phyloP scores from a whole-genome alignment of 2,329 filamentous ascomycete species.

The Fonsecaea pugnacius region DNA sequence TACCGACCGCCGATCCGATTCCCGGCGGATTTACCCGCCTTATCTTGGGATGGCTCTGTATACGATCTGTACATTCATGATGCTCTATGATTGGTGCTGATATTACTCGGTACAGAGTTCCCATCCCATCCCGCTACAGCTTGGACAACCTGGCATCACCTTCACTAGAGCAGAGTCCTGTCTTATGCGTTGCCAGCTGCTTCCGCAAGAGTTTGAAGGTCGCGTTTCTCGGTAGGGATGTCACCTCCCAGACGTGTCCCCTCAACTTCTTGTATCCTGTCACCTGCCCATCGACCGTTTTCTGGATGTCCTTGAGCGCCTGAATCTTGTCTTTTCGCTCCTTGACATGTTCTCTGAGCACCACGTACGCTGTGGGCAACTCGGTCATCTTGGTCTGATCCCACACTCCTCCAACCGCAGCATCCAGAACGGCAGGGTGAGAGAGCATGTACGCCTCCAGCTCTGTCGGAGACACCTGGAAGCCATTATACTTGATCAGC shows the following conservation, averaged over 20 bases:
- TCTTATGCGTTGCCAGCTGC: constrained; percentile 17
- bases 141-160: neutral
- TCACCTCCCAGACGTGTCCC: constrained; percentile 19
- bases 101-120: neutral
- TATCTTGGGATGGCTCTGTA: neutral
- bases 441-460: constrained; percentile 61
- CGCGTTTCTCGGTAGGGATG: constrained; percentile 9
- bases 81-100: neutral
- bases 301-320: constrained; percentile 45
- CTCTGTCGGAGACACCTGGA: constrained; percentile 72
- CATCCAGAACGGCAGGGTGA: constrained; percentile 60
- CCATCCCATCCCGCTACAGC: neutral
- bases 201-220: constrained; percentile 21
- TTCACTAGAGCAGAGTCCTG: constrained; percentile 7
- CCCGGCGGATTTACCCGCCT: constrained; percentile 15
- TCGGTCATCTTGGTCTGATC: constrained; percentile 54
- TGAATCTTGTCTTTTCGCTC: constrained; percentile 53
- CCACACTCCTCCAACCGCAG: constrained; percentile 65
- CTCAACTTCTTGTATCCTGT: constrained; percentile 42
- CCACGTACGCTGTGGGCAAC: constrained; percentile 69
- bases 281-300: constrained; percentile 44
- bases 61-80: neutral
- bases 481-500: constrained; percentile 69
- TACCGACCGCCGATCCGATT: constrained; percentile 2
- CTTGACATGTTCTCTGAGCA: constrained; percentile 53